phyloP scores from a whole-genome alignment of 441 rosid species.

The Pelargonium myrrhifolium region DNA sequence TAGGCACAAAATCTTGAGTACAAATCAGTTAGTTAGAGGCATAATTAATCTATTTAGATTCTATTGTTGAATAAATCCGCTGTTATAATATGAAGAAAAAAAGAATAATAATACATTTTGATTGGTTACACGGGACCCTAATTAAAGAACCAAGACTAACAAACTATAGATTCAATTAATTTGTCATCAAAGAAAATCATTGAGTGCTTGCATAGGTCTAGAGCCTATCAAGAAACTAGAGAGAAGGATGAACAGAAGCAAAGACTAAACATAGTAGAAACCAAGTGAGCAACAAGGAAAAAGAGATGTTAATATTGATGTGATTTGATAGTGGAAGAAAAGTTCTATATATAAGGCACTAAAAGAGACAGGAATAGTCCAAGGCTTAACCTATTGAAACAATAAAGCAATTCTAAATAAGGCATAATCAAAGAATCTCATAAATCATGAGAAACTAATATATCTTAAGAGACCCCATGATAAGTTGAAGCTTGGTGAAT shows the following conservation, averaged over 20 bases:
- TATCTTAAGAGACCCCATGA: not conserved
- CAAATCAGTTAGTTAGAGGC: not conserved
- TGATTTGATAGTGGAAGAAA: too few species aligned
- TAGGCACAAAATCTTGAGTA: not conserved
- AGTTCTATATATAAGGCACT: too few species aligned
- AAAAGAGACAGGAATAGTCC: too few species aligned
- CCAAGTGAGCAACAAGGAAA: not conserved
- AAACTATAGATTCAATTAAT: not conserved
- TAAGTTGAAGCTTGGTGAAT: not conserved
- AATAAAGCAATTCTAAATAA: too few species aligned
- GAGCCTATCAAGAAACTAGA: not conserved
- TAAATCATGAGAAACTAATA: too few species aligned
- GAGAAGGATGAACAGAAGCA: not conserved
- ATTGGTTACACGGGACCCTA: constrained; percentile 1
- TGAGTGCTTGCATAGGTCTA: not conserved
- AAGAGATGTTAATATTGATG: not conserved
- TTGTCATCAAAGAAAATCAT: not conserved
- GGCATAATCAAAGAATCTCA: too few species aligned
- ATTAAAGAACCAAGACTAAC: not conserved
- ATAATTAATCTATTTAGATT: not conserved
- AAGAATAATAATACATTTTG: not conserved
- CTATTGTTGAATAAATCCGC: not conserved
- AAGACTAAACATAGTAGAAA: not conserved
- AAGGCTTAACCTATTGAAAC: too few species aligned
- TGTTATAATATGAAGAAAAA: not conserved